phyloP scores from a whole-genome alignment of 345 rosid species.

The Moricandia arvensis region DNA sequence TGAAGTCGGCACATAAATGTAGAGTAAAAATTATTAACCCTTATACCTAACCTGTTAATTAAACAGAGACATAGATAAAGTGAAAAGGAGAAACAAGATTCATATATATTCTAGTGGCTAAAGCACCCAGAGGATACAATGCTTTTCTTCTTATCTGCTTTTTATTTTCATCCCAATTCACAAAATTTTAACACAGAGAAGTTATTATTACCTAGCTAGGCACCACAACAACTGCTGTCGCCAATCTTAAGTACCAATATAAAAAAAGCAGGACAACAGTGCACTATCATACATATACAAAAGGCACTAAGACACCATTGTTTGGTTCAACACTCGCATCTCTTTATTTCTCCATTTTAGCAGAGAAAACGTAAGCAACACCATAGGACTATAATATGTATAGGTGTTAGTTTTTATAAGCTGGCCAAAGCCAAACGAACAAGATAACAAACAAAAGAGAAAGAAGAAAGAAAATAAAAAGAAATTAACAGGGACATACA shows the following conservation, averaged over 20 bases:
- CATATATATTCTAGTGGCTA: conserved; percentile 1
- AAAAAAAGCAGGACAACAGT: neutral
- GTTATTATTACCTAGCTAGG: neutral
- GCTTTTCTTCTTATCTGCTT: neutral
- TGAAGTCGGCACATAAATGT: neutral
- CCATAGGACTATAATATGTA: neutral
- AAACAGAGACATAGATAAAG: conserved; percentile 7
- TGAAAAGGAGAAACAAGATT: neutral
- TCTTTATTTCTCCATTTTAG: neutral
- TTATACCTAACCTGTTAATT: conserved; percentile 24
- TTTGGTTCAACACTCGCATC: conserved; percentile 1
- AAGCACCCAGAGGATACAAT: neutral
- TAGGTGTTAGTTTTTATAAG: conserved; percentile 12
- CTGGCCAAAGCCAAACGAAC: conserved; percentile 18
- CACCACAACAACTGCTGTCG: conserved; percentile 7
- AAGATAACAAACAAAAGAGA: conserved; percentile 3
- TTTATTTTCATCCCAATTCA: neutral
- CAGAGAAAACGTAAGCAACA: conserved; percentile 10
- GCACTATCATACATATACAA: conserved; percentile 1
- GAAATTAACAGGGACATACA: conserved; percentile 11
- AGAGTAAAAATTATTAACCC: neutral
- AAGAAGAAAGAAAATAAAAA: neutral
- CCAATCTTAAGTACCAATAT: neutral
- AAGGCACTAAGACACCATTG: neutral
- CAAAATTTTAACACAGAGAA: neutral